Evolutionary conservation across 169 alveolate species (phyloP).

Genomic region (Theileria sp.): DNA sequence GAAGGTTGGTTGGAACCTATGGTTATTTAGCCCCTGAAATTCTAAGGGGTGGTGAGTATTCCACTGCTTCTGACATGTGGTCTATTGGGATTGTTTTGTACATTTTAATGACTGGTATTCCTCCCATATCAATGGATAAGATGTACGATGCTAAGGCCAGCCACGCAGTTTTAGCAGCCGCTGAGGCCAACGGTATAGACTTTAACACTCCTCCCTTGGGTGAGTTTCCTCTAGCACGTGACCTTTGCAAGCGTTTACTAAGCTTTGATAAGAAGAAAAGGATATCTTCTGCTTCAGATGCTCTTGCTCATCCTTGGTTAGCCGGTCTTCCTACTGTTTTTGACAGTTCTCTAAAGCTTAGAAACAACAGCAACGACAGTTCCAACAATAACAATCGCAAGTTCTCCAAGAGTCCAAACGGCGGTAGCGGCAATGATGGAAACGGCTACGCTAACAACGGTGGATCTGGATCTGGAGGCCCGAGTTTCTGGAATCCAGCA

Average conservation of each 20-base stretch:
- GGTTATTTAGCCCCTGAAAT: slow-evolving; percentile 85
- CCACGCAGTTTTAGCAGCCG: slow-evolving; percentile 75
- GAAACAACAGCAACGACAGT: slow-evolving; percentile 35
- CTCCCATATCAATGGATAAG: slow-evolving; percentile 87
- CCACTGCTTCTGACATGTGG: slow-evolving; percentile 88
- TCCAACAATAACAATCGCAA: slow-evolving; percentile 9
- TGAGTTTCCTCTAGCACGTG: slow-evolving; percentile 86
- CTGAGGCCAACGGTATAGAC: slow-evolving; percentile 81
- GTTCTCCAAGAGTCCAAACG: slow-evolving; percentile 1
- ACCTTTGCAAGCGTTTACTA: slow-evolving; percentile 81
- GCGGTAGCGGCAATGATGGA: slow-evolving; percentile 1
- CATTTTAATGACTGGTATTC: slow-evolving; percentile 87
- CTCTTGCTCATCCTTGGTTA: slow-evolving; percentile 88
- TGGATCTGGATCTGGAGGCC: neutral
- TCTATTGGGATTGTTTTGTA: slow-evolving; percentile 86
- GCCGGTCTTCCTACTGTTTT: slow-evolving; percentile 63
- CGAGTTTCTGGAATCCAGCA: neutral
- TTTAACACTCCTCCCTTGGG: slow-evolving; percentile 83
- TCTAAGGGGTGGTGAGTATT: slow-evolving; percentile 80
- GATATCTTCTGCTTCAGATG: slow-evolving; percentile 77
- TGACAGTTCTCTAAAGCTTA: slow-evolving; percentile 37
- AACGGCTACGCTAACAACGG: neutral
- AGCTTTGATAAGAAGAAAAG: slow-evolving; percentile 81
- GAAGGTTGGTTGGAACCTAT: slow-evolving; percentile 82
- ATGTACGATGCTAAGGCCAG: slow-evolving; percentile 84